phyloP scores from a whole-genome alignment of 257 asterid genomes.

The Jasminum sambac region DNA sequence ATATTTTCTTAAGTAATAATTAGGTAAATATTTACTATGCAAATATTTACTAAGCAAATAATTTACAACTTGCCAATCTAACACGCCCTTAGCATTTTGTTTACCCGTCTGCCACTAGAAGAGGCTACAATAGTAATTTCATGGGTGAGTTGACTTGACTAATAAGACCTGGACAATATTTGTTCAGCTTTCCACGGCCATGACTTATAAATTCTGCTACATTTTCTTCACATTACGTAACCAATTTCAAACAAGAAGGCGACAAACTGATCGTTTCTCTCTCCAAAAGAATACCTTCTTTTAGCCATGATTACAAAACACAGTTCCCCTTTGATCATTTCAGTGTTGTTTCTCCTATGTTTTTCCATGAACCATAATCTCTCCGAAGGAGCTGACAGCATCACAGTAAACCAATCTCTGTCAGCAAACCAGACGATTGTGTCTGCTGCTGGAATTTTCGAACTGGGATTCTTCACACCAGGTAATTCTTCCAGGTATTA shows the following conservation, averaged over 20 bases:
- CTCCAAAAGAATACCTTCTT: neutral
- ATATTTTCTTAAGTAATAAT: too few species aligned
- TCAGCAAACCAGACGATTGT: conserved; percentile 7
- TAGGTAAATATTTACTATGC: too few species aligned
- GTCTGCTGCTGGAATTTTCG: conserved; percentile 20
- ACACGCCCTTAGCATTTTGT: too few species aligned
- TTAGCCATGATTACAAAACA: conserved; percentile 9
- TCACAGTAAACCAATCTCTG: conserved; percentile 19
- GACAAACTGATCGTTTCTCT: neutral
- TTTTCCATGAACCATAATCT: conserved; percentile 4
- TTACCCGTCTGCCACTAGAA: too few species aligned
- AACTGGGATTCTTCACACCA: conserved; percentile 22
- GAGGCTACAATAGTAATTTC: too few species aligned
- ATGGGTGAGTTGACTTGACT: too few species aligned
- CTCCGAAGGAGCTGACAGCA: conserved; percentile 23
- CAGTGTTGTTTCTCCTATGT: conserved; percentile 7
- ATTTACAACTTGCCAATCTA: too few species aligned
- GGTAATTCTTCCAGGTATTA: conserved; percentile 3
- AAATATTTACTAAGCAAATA: too few species aligned
- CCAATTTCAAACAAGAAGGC: neutral
- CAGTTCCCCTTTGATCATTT: neutral
- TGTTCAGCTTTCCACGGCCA: too few species aligned
- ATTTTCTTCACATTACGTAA: neutral
- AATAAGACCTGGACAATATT: too few species aligned
- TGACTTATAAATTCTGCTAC: too few species aligned